Conservation (phyloP, 192 early-diverging fungal genomes). For the Linnemannia exigua region DNA sequence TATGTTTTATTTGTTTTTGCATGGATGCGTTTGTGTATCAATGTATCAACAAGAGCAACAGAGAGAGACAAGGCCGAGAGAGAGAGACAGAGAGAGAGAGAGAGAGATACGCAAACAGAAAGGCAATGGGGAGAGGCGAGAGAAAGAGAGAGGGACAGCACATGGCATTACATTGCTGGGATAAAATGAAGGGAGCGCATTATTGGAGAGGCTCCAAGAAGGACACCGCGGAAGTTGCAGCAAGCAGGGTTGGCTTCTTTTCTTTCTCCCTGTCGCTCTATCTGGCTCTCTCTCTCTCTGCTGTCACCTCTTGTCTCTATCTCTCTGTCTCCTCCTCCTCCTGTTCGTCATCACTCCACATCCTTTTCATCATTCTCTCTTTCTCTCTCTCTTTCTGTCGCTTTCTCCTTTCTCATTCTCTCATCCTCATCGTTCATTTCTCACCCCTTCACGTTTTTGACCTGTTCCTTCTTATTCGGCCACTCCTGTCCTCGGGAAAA, state of each 20-base stretch:
- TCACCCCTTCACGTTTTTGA: no score
- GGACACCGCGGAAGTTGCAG: background rate
- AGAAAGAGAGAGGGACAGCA: background rate
- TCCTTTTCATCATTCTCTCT: background rate
- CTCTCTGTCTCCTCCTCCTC: no score
- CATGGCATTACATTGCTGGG: background rate
- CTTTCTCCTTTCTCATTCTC: background rate
- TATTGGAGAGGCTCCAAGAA: background rate
- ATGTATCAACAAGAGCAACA: background rate
- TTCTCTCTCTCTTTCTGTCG: background rate
- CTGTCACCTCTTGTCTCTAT: no score
- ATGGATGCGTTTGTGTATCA: background rate
- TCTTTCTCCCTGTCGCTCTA: no score
- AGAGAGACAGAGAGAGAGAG: background rate
- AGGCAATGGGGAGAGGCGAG: background rate
- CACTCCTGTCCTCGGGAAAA: no score
- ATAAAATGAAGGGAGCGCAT: background rate
- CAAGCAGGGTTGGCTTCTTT: background rate
- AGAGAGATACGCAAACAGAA: background rate
- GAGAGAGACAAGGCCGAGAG: background rate
- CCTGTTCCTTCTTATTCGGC: no score
- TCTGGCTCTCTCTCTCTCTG: no score
- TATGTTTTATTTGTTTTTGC: slow-evolving; percentile 2
- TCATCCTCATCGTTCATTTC: background rate
- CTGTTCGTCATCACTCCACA: background rate